Evolutionary conservation across 2,329 filamentous ascomycete genomes (phyloP).

Genomic region (Botrytis elliptica): DNA sequence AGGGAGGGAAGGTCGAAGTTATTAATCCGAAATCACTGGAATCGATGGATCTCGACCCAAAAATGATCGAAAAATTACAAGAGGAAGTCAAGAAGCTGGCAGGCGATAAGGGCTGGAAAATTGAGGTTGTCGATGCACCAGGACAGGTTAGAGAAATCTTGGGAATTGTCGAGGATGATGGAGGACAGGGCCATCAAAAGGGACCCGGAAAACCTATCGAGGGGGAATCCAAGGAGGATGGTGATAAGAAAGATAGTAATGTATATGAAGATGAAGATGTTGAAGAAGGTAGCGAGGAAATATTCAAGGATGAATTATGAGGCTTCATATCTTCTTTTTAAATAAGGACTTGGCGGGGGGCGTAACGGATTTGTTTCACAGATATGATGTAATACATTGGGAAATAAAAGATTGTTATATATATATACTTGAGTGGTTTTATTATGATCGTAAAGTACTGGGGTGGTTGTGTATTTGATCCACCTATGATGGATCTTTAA

Average conservation of each 20-base stretch:
- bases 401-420: neutral
- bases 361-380: neutral
- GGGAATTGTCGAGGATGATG: slow-evolving; percentile 63
- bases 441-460: neutral
- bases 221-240: neutral
- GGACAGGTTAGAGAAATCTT: slow-evolving; percentile 61
- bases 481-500: too few relatives aligned
- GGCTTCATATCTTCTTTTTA: neutral
- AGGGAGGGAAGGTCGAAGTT: slow-evolving; percentile 36
- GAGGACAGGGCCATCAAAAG: slow-evolving; percentile 49
- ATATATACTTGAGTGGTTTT: neutral
- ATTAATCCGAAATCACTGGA: slow-evolving; percentile 67
- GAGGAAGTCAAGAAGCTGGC: slow-evolving; percentile 68
- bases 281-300: slow-evolving; percentile 49
- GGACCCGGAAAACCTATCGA: slow-evolving; percentile 39
- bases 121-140: slow-evolving; percentile 74
- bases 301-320: slow-evolving; percentile 54
- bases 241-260: neutral
- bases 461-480: neutral
- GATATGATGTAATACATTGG: neutral
- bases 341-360: neutral
- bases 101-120: slow-evolving; percentile 71
- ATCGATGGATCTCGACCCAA: slow-evolving; percentile 55
- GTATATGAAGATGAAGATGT: slow-evolving; percentile 43
- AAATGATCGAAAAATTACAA: slow-evolving; percentile 67